Evolutionary conservation across 306 rosid species (phyloP).

Genomic region (Lathyrus oleraceus): DNA sequence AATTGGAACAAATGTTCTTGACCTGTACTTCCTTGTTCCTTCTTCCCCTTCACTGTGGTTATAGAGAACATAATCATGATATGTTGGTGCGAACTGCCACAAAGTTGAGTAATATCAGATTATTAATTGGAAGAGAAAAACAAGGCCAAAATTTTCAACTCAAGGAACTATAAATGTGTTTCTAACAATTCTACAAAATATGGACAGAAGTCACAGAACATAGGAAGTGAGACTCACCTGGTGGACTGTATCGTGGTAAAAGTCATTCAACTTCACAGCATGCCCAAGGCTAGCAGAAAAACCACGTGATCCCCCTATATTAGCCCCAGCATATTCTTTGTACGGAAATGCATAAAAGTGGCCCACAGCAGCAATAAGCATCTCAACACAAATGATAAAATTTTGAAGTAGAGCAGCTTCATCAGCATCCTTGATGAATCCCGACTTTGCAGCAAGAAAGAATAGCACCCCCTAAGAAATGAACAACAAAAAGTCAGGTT

Average conservation of each 20-base stretch:
- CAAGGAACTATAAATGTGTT: slow-evolving; percentile 18
- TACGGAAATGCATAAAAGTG: slow-evolving; percentile 97
- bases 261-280: slow-evolving; percentile 85
- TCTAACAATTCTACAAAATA: slow-evolving; percentile 6
- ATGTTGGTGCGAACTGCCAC: slow-evolving; percentile 96
- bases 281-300: slow-evolving; percentile 89
- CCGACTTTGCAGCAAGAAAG: slow-evolving; percentile 94
- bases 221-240: slow-evolving; percentile 60
- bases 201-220: slow-evolving; percentile 6
- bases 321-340: slow-evolving; percentile 99
- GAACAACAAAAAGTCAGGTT: slow-evolving; percentile 29
- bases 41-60: slow-evolving; percentile 90
- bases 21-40: slow-evolving; percentile 81
- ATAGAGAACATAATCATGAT: slow-evolving; percentile 97
- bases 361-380: slow-evolving; percentile 93
- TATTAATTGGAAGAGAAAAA: slow-evolving; percentile 27
- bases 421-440: slow-evolving; percentile 75
- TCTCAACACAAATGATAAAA: slow-evolving; percentile 94
- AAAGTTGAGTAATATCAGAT: slow-evolving; percentile 24
- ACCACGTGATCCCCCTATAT: slow-evolving; percentile 73
- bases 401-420: slow-evolving; percentile 90
- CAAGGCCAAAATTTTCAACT: slow-evolving; percentile 18
- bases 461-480: slow-evolving; percentile 82
- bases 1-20: slow-evolving; percentile 95
- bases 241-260: slow-evolving; percentile 96